Base-by-base conservation (phyloP, 2,329 filamentous ascomycete genomes). In the Colletotrichum horii region DNA sequence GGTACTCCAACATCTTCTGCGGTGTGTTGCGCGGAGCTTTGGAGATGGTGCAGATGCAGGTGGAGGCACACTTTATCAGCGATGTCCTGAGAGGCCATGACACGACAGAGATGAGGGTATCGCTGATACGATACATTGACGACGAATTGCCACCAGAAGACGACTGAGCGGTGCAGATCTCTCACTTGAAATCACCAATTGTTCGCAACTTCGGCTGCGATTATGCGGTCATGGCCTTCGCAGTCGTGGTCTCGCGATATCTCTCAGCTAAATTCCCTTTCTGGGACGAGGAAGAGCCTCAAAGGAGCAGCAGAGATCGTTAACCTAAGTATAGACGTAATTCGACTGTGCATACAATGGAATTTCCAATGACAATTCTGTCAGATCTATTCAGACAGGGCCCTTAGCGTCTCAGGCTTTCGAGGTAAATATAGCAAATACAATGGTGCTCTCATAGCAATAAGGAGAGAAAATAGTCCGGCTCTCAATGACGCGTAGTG, bases 11-110 rank as follows among this genome's bases (percentile, higher is more conserved):
- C 85, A 97, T 99, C 73, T 90, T 98, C 58, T 98, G 97, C 80
- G 97, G 97, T 58, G 95, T 99, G 58, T 87, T 99, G 76, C 90
- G 97, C 79, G 97, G 97, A 16, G 94, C 96, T 2, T 85, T 99
- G 75, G 97, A 99, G 85, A 99, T 99, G 97, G 96, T 98, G 82
- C 96, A 98, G 90, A 98, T 98, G 95, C 97, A 98, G 85, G 96
- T 98, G 6, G 96, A 99, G 83, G 95, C 95, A 62, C 96, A 98
- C 83, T 99, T 98, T 83, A 94, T 98, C 81, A 98, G 95, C 83
- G 97, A 99, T 84, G 91, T 98, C 36, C 88, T 99, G 76, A 92
- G 96, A 72, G 97, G 97, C 4, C 96, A 98, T 81, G 97, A 99
- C 83, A 96, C 95, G 22, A 99, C 97, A 1, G 97, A 99, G 88